Conservation (phyloP, 2,329 filamentous ascomycete species). For the Lachnellula arida region DNA sequence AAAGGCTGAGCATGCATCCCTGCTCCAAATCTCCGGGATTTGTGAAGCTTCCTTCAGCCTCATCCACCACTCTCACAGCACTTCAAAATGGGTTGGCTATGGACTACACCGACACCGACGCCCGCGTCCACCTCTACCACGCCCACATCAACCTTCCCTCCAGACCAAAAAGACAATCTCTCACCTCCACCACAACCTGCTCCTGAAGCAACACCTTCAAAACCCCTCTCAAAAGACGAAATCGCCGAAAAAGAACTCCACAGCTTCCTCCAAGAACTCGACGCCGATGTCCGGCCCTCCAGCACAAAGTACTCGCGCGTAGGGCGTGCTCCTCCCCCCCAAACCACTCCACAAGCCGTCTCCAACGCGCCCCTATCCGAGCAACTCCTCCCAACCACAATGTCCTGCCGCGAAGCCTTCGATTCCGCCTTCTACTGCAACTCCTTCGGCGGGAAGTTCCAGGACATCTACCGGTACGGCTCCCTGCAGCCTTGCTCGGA, state of each 20-base stretch:
- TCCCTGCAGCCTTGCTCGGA: constrained; percentile 71
- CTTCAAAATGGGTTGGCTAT: constrained; percentile 57
- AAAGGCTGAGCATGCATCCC: background rate
- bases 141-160: constrained; percentile 14
- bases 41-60: constrained; percentile 7
- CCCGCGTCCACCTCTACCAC: constrained; percentile 24
- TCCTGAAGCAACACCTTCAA: constrained; percentile 9
- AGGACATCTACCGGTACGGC: constrained; percentile 84
- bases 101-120: constrained; percentile 39
- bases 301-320: constrained; percentile 27
- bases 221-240: constrained; percentile 26
- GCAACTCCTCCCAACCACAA: constrained; percentile 69
- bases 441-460: constrained; percentile 85
- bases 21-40: background rate
- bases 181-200: constrained; percentile 10
- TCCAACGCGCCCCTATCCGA: constrained; percentile 47
- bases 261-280: constrained; percentile 33
- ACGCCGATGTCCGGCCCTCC: constrained; percentile 21
- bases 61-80: constrained; percentile 3
- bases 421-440: constrained; percentile 94
- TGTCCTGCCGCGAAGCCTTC: constrained; percentile 88
- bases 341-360: constrained; percentile 11
- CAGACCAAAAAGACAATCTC: constrained; percentile 15
- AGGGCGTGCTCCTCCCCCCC: constrained; percentile 15
- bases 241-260: constrained; percentile 31